These are phyloP conservation scores for Tulasnella calospora DNA, from an alignment of 768 basidiomycete species.

Conservation along the genomic window DNA sequence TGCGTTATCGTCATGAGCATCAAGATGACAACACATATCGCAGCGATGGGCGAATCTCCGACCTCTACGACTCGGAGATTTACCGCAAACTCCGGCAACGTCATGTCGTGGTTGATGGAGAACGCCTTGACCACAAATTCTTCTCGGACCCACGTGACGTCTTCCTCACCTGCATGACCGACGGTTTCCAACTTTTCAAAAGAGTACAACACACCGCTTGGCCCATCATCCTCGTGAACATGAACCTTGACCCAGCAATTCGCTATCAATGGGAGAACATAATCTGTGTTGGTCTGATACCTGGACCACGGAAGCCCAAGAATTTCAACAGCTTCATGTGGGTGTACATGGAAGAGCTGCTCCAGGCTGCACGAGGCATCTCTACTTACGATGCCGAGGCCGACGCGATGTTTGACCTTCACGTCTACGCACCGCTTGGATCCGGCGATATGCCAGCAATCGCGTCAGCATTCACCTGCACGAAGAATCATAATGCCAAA, in stretches of 20 bases:
- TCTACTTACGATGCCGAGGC: slow-evolving; percentile 36
- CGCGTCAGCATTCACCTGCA: slow-evolving; percentile 35
- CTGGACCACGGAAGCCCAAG: slow-evolving; percentile 44
- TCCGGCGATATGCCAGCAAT: slow-evolving; percentile 39
- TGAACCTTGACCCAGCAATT: slow-evolving; percentile 43
- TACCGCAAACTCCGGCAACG: background rate
- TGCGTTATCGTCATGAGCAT: background rate
- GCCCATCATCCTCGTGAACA: slow-evolving; percentile 44
- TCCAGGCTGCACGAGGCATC: slow-evolving; percentile 37
- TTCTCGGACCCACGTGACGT: background rate
- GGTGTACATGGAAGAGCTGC: slow-evolving; percentile 40
- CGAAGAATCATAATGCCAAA: no score
- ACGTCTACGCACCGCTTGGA: slow-evolving; percentile 34
- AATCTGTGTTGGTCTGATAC: slow-evolving; percentile 44
- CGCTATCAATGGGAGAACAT: no score
- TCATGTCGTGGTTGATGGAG: background rate
- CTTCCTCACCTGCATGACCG: background rate
- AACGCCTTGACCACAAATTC: background rate
- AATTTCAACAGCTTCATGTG: slow-evolving; percentile 41
- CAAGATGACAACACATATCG: background rate
- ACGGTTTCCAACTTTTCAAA: slow-evolving; percentile 44
- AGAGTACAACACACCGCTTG: slow-evolving; percentile 37
- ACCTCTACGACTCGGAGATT: background rate
- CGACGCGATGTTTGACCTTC: slow-evolving; percentile 34
- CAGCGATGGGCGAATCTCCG: background rate